Conservation (phyloP, 116 monocot species). For the Cymodocea nodosa region DNA sequence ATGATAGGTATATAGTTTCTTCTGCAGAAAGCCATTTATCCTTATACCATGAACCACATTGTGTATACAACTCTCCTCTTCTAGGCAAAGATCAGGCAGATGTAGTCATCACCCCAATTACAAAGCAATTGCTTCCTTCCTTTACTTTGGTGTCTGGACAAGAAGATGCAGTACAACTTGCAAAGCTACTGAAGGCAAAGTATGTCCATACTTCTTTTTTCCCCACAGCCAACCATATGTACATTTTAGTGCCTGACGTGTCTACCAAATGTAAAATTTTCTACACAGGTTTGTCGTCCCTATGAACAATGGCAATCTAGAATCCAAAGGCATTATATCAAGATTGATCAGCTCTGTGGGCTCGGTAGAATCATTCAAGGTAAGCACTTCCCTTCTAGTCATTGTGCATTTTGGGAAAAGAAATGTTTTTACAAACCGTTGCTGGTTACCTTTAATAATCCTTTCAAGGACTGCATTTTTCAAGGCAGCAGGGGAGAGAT, state of each 20-base stretch:
- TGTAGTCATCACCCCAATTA: slow-evolving; percentile 83
- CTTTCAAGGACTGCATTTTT: background rate
- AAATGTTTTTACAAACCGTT: background rate
- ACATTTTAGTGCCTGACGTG: background rate
- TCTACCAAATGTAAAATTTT: background rate
- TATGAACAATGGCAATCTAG: slow-evolving; percentile 87
- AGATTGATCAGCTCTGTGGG: slow-evolving; percentile 32
- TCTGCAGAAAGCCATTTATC: slow-evolving; percentile 20
- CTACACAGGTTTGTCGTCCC: slow-evolving; percentile 53
- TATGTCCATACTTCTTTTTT: slow-evolving; percentile 12
- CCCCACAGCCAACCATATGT: background rate
- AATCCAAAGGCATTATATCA: slow-evolving; percentile 62
- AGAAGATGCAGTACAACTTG: slow-evolving; percentile 90
- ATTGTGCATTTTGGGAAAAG: background rate
- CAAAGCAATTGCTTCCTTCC: slow-evolving; percentile 73
- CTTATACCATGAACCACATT: slow-evolving; percentile 93
- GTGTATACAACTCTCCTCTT: slow-evolving; percentile 47
- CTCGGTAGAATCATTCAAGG: slow-evolving; percentile 79
- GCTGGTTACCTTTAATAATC: background rate
- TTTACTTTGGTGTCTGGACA: slow-evolving; percentile 91
- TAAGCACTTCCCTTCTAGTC: background rate
- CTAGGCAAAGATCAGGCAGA: slow-evolving; percentile 53
- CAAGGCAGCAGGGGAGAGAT: background rate
- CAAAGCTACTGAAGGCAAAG: slow-evolving; percentile 77
- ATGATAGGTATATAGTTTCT: slow-evolving; percentile 56